Percentiles rank a stretch among this genome's conserved stretches.
phyloP scores from a whole-genome alignment of 192 early-diverging fungal genomes.

The Umbelopsis ramanniana region DNA sequence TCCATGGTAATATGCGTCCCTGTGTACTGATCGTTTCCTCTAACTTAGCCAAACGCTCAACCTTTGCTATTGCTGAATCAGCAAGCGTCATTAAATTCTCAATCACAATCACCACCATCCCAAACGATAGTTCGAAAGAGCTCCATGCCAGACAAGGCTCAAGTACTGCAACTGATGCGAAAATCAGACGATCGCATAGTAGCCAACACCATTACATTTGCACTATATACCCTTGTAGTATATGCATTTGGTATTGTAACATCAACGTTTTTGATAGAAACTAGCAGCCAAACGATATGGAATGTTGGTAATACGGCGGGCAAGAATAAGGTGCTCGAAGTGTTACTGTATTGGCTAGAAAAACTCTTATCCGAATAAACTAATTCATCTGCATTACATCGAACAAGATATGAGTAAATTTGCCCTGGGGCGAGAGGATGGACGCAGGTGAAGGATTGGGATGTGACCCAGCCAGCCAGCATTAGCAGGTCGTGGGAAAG shows the following conservation, averaged over 20 bases:
- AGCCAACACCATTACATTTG: conserved; percentile 50
- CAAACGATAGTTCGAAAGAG: conserved; percentile 11
- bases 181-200: conserved; percentile 42
- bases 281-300: conserved; percentile 33
- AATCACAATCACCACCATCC: not conserved
- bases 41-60: not conserved
- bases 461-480: too few species aligned
- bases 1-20: not conserved
- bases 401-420: not conserved
- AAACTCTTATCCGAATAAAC: conserved; percentile 38
- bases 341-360: conserved; percentile 42
- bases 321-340: conserved; percentile 41
- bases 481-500: not conserved
- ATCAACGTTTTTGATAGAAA: conserved; percentile 50
- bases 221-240: conserved; percentile 49
- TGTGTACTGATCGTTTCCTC: not conserved
- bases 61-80: not conserved
- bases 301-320: conserved; percentile 26
- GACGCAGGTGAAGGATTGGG: too few species aligned
- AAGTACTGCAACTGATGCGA: conserved; percentile 21
- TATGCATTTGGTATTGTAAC: conserved; percentile 56
- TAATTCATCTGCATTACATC: not conserved
- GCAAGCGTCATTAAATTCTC: too few species aligned
- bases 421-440: too few species aligned
- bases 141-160: not conserved